A percentile compares a stretch with the other conserved stretches of the same genome.
Conservation (phyloP, 116 monocot genomes). For the Iris pallida region DNA sequence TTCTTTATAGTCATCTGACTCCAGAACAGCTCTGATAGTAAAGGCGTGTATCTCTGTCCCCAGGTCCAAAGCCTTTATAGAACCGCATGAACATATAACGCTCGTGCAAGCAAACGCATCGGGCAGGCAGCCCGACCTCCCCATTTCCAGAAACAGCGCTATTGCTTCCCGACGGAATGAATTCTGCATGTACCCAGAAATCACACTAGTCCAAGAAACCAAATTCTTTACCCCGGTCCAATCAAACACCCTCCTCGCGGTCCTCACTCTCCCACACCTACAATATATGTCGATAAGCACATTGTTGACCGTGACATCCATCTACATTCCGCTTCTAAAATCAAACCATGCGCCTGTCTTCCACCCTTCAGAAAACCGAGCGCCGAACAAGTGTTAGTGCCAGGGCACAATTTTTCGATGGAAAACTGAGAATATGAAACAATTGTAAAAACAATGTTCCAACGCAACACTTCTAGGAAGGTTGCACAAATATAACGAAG, state of each 20-base stretch:
- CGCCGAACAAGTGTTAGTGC: no score
- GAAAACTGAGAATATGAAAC: no score
- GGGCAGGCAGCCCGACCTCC: slow-evolving; percentile 32
- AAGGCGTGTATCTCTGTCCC: slow-evolving; percentile 70
- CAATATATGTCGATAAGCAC: slow-evolving; percentile 70
- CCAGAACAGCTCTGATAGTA: slow-evolving; percentile 53
- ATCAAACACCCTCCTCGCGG: slow-evolving; percentile 57
- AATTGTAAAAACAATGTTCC: no score
- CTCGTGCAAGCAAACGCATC: slow-evolving; percentile 94
- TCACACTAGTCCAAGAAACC: slow-evolving; percentile 90
- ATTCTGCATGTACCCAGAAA: slow-evolving; percentile 87
- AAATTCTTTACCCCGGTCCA: slow-evolving; percentile 38
- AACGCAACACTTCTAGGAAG: no score
- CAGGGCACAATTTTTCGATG: no score
- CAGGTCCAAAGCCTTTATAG: slow-evolving; percentile 36
- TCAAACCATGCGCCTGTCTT: slow-evolving; percentile 56
- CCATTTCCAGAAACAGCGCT: slow-evolving; percentile 54
- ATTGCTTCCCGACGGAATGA: slow-evolving; percentile 49
- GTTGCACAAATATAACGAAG: no score
- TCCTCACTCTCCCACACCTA: slow-evolving; percentile 46
- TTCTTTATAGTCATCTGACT: slow-evolving; percentile 65
- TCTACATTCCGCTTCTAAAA: slow-evolving; percentile 43
- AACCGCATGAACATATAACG: slow-evolving; percentile 59
- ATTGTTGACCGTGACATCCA: slow-evolving; percentile 66
- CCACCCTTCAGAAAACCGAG: slow-evolving; percentile 52